A percentile compares a stretch with the other conserved stretches of the same genome.
phyloP scores from a whole-genome alignment of 306 rosid genomes.

The Spatholobus suberectus region DNA sequence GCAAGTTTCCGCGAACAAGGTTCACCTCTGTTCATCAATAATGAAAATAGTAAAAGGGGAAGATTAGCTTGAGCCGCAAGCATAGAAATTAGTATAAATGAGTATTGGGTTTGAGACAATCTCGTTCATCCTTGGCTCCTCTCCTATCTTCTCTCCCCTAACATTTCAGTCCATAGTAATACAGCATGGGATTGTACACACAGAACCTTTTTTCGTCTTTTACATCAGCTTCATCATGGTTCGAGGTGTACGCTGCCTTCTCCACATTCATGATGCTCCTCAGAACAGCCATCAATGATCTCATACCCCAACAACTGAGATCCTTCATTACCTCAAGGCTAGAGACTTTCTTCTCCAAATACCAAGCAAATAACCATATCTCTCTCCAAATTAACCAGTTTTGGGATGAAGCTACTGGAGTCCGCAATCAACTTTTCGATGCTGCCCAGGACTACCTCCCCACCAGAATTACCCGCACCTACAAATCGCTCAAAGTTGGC shows the following conservation, averaged over 20 bases:
- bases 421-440: slow-evolving; percentile 9
- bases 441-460: slow-evolving; percentile 43
- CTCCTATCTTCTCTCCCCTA: no score
- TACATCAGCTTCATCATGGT: slow-evolving; percentile 32
- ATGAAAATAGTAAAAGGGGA: no score
- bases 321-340: slow-evolving; percentile 1
- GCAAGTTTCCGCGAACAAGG: no score
- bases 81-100: no score
- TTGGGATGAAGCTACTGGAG: not conserved
- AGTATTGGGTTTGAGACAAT: no score
- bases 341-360: not conserved
- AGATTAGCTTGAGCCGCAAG: no score
- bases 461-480: not conserved
- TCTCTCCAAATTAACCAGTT: not conserved
- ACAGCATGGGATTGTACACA: not conserved
- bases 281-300: slow-evolving; percentile 31
- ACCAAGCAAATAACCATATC: not conserved
- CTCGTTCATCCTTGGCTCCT: no score
- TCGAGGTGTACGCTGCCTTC: slow-evolving; percentile 34
- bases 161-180: no score
- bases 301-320: not conserved
- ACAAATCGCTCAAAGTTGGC: slow-evolving; percentile 38
- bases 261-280: slow-evolving; percentile 40
- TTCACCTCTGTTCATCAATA: no score
- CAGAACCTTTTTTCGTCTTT: not conserved